Base-by-base conservation (phyloP, 352 stramenopile species). In the Phytopythium ostracodes region DNA sequence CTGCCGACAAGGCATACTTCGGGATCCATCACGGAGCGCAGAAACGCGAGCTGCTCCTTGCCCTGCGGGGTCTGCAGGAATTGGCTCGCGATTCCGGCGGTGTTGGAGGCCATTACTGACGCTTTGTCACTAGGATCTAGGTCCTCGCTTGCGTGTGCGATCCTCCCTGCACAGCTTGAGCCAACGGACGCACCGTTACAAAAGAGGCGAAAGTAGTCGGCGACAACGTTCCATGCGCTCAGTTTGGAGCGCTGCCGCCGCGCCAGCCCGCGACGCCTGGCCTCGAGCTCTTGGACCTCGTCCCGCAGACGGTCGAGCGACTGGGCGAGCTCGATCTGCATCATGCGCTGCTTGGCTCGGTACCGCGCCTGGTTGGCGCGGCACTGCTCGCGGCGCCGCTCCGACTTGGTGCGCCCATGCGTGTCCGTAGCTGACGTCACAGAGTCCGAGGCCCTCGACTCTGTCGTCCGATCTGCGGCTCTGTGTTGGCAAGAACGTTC, bases 341-440 rank as follows among this genome's bases (percentile, higher is more conserved):
- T 71, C n/a, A 68, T 60, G 2, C 73, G 71, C 58, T 86, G 77
- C 51, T 81, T 86, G 31, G 74, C 76, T 20, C 78, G 75, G 62
- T 88, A 88, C n/a, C 76, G 65, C 22, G 73, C 78, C 53, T 88
- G 78, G 64, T 85, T 88, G 24, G 59, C 71, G 25, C 78, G 73
- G 49, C 78, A 85, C 53, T 88, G 75, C 50, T 85, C 71, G 9
- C 78, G 73, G 47, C 77, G 75, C 2, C 73, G 69, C 33, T 79
- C 72, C 1, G 76, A 75, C 68, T 84, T 83, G 52, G 72, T 22
- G 33, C 60, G 70, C 22, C 68, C 58, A 27, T 71, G 73, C 51
- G 77, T 84, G 47, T 38, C 40, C 49, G 27, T 40, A 14, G 49
- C 14, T 15, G 33, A 38, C 33, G 14, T 14, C 33, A 14, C 33